A percentile compares a stretch with the other conserved stretches of the same genome.
Evolutionary conservation across 225 moss, liverwort and hornwort genomes (phyloP).

Genomic region (Polytrichum formosum): DNA sequence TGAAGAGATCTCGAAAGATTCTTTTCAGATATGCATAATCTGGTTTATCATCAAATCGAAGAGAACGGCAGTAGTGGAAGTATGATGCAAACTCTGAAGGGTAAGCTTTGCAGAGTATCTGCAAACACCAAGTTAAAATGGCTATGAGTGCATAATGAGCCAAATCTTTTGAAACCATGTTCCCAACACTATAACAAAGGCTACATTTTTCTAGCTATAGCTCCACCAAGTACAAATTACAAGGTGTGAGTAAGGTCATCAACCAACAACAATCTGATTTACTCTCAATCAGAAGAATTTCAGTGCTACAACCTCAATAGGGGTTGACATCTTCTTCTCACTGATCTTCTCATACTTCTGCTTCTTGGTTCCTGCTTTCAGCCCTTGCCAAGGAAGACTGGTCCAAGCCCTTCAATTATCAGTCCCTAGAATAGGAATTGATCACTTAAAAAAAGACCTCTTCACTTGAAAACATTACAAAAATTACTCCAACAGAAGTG

Average conservation of each 20-base stretch:
- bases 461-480: no score
- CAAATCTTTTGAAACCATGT: no score
- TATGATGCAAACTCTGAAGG: slow-evolving; percentile 91
- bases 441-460: no score
- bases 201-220: no score
- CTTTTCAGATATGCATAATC: slow-evolving; percentile 93
- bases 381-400: slow-evolving; percentile 98
- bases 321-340: slow-evolving; percentile 94
- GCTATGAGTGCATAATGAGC: no score
- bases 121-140: background rate
- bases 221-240: no score
- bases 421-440: no score
- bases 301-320: slow-evolving; percentile 61
- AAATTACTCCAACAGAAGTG: no score
- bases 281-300: no score
- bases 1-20: slow-evolving; percentile 95
- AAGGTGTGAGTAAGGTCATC: no score
- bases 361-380: slow-evolving; percentile 91
- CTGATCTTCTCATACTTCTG: slow-evolving; percentile 95
- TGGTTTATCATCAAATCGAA: slow-evolving; percentile 94
- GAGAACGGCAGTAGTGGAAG: slow-evolving; percentile 86
- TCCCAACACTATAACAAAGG: no score
- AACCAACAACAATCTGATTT: no score
- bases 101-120: slow-evolving; percentile 83
- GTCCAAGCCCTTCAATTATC: slow-evolving; percentile 2